Percentiles rank a stretch among this genome's conserved stretches.
These are phyloP conservation scores for Triticum monococcum DNA, from an alignment of 176 grass and related monocot genomes.

Conservation along the genomic window DNA sequence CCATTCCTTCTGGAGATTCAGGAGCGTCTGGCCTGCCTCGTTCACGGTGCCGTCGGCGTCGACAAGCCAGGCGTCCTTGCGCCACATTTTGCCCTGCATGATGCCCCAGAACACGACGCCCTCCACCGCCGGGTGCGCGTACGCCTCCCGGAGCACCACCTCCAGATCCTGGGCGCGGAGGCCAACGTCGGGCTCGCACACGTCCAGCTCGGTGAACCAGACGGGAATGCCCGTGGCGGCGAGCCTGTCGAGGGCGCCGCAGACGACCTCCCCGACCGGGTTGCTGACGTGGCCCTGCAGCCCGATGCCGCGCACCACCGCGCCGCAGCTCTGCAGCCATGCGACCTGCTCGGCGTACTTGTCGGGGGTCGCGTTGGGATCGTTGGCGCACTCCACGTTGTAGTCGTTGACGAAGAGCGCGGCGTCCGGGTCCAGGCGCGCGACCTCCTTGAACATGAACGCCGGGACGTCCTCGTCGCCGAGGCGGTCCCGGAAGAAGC, in stretches of 20 bases:
- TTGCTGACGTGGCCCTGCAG: constrained; percentile 40
- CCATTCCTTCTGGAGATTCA: constrained; percentile 56
- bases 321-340: constrained; percentile 34
- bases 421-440: constrained; percentile 21
- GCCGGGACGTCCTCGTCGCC: constrained; percentile 22
- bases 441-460: constrained; percentile 42
- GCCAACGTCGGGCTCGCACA: constrained; percentile 35
- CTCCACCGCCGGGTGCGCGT: constrained; percentile 56
- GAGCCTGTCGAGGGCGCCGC: constrained; percentile 41
- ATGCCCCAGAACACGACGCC: constrained; percentile 65
- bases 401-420: constrained; percentile 61
- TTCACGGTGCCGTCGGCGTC: constrained; percentile 50
- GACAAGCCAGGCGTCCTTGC: constrained; percentile 36
- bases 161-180: constrained; percentile 69
- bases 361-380: constrained; percentile 41
- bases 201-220: constrained; percentile 74
- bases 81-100: constrained; percentile 56
- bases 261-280: constrained; percentile 48
- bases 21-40: constrained; percentile 36
- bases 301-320: constrained; percentile 40
- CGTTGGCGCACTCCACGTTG: constrained; percentile 56
- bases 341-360: constrained; percentile 45
- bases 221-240: constrained; percentile 31
- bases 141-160: constrained; percentile 62
- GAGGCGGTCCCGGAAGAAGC: constrained; percentile 46